Percentiles rank a stretch among this genome's conserved stretches.
Evolutionary conservation across 345 rosid genomes (phyloP).

Genomic region (Hypericum perforatum): DNA sequence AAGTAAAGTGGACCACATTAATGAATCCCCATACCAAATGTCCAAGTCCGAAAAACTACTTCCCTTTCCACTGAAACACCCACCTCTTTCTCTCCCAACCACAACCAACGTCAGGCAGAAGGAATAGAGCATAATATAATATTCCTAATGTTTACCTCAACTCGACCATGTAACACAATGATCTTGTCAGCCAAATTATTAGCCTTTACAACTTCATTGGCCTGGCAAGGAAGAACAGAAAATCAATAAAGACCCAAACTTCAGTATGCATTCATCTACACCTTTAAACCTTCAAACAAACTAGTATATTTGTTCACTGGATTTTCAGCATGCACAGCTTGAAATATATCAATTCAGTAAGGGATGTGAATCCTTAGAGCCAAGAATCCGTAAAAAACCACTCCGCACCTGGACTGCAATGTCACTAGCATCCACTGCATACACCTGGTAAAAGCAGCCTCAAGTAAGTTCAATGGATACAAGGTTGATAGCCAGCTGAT

Average conservation of each 20-base stretch:
- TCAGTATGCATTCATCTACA: neutral
- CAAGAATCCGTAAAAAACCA: slow-evolving; percentile 12
- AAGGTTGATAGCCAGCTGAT: too few species aligned
- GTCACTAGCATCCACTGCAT: slow-evolving; percentile 97
- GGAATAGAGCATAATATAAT: too few species aligned
- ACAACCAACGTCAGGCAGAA: too few species aligned
- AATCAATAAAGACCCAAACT: slow-evolving; percentile 9
- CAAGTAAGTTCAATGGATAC: neutral
- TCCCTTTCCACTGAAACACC: too few species aligned
- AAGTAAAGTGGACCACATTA: too few species aligned
- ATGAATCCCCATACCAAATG: too few species aligned
- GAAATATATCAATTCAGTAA: too few species aligned
- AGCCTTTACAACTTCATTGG: slow-evolving; percentile 93
- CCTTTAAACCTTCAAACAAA: neutral
- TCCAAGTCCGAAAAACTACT: too few species aligned
- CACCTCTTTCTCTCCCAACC: too few species aligned
- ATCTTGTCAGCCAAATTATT: slow-evolving; percentile 71
- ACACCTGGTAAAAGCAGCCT: slow-evolving; percentile 46
- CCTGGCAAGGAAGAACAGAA: slow-evolving; percentile 38
- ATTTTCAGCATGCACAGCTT: too few species aligned
- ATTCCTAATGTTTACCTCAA: slow-evolving; percentile 53
- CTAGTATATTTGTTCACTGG: too few species aligned
- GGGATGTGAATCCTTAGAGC: neutral
- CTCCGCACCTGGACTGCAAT: slow-evolving; percentile 82
- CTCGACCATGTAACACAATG: slow-evolving; percentile 85